Conservation (phyloP, 1,284 basidiomycete species). For the Chalciporus sp. region DNA sequence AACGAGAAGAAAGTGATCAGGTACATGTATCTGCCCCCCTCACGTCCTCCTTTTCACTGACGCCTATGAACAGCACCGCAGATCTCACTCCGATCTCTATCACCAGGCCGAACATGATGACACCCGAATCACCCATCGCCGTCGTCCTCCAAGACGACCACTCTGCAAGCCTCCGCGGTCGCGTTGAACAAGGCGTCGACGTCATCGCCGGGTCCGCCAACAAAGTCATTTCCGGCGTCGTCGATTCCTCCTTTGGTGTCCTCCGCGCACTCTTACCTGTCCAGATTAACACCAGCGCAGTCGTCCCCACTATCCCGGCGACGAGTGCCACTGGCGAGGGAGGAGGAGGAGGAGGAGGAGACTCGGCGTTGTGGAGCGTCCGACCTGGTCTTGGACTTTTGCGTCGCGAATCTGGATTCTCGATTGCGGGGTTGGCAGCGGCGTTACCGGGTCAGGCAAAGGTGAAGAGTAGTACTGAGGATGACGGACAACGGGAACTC, state of each 20-base stretch:
- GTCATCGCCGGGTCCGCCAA: slow-evolving; percentile 83
- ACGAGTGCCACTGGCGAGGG: slow-evolving; percentile 7
- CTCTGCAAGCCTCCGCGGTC: slow-evolving; percentile 62
- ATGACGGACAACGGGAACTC: slow-evolving; percentile 63
- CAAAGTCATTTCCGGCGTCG: slow-evolving; percentile 83
- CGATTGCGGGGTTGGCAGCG: slow-evolving; percentile 77
- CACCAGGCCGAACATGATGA: slow-evolving; percentile 34
- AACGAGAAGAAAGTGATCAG: slow-evolving; percentile 62
- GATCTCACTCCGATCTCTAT: slow-evolving; percentile 80
- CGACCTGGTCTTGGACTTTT: slow-evolving; percentile 60
- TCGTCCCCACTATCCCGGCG: neutral
- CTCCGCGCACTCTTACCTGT: slow-evolving; percentile 64
- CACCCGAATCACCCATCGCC: slow-evolving; percentile 26
- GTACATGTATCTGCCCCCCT: slow-evolving; percentile 29
- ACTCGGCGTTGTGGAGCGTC: slow-evolving; percentile 41
- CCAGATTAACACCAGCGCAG: slow-evolving; percentile 23
- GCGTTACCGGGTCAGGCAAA: slow-evolving; percentile 51
- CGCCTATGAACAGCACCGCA: slow-evolving; percentile 53
- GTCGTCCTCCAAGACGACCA: slow-evolving; percentile 18
- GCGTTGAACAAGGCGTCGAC: slow-evolving; percentile 82
- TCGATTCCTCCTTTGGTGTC: slow-evolving; percentile 83
- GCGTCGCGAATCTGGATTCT: slow-evolving; percentile 75
- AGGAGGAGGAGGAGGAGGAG: neutral
- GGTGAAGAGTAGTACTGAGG: slow-evolving; percentile 40
- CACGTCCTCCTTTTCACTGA: neutral